phyloP scores from a whole-genome alignment of 163 green algal genomes.

The Volvox carteri region DNA sequence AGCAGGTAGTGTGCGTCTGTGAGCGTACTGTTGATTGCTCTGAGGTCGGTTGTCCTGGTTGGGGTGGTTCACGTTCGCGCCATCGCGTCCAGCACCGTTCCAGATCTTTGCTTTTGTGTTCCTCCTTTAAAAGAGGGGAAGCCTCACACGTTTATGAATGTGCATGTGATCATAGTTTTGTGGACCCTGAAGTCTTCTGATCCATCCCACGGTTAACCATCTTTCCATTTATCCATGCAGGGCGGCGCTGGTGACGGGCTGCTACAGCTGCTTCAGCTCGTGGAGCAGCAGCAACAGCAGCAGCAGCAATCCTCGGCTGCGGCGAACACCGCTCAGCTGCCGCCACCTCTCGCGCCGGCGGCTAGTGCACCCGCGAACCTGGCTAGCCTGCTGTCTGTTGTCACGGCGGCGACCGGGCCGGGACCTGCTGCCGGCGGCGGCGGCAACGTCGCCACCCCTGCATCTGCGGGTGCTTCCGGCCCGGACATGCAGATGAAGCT shows the following conservation, averaged over 20 bases:
- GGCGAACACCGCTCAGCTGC: not conserved
- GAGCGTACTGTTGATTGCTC: too few species aligned
- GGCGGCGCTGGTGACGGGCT: constrained; percentile 25
- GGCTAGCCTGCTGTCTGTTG: not conserved
- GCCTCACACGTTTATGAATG: too few species aligned
- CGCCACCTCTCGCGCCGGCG: constrained; percentile 11
- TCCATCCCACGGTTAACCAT: too few species aligned
- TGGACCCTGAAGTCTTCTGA: too few species aligned
- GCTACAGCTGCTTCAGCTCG: constrained; percentile 56
- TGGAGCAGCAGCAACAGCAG: constrained; percentile 52
- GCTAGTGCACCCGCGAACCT: constrained; percentile 42
- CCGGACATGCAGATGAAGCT: constrained; percentile 41
- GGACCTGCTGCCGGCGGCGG: not conserved
- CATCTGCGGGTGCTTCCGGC: not conserved
- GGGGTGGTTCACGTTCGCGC: too few species aligned
- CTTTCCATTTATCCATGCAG: too few species aligned
- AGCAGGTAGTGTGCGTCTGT: too few species aligned
- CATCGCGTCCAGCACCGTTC: too few species aligned
- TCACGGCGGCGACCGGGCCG: not conserved
- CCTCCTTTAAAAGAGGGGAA: too few species aligned
- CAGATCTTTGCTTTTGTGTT: too few species aligned
- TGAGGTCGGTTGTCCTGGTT: too few species aligned
- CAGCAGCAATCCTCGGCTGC: not conserved
- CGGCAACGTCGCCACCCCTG: not conserved
- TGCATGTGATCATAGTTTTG: too few species aligned